Evolutionary conservation across 768 basidiomycete genomes (phyloP).

Genomic region (Phaffia australis): DNA sequence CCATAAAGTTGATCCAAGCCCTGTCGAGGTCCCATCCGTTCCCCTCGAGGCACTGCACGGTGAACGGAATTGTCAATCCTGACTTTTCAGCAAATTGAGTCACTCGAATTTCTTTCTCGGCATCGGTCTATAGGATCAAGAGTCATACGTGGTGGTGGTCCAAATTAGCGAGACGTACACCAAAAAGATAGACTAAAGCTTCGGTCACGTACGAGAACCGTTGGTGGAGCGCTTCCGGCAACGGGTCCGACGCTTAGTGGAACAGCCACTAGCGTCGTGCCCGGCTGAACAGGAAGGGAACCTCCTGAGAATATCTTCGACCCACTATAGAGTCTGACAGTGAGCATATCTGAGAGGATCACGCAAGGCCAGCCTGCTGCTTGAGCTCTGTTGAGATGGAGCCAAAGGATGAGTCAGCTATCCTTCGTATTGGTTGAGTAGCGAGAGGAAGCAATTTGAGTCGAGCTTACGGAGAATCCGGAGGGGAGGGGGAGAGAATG

Average conservation of each 20-base stretch:
- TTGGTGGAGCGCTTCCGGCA: conserved; percentile 27
- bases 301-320: conserved; percentile 60
- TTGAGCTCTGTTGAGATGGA: conserved; percentile 49
- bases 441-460: conserved; percentile 21
- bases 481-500: conserved; percentile 65
- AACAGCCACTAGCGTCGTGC: conserved; percentile 13
- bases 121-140: conserved; percentile 6
- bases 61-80: conserved; percentile 63
- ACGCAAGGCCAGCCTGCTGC: conserved; percentile 77
- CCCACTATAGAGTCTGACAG: conserved; percentile 71
- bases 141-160: conserved; percentile 50
- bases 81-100: conserved; percentile 62
- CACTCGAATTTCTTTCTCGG: conserved; percentile 51
- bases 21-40: conserved; percentile 74
- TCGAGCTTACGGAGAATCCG: conserved; percentile 63
- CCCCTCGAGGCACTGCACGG: conserved; percentile 70
- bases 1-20: conserved; percentile 74
- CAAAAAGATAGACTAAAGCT: neutral
- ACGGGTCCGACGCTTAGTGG: conserved; percentile 31
- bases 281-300: conserved; percentile 30
- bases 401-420: conserved; percentile 3
- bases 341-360: conserved; percentile 79
- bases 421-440: conserved; percentile 13
- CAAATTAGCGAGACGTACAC: conserved; percentile 4
- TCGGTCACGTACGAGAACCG: conserved; percentile 16